These are phyloP conservation scores for Sarocladium kiliense DNA, from an alignment of 2,329 filamentous ascomycete genomes.

Conservation along the genomic window DNA sequence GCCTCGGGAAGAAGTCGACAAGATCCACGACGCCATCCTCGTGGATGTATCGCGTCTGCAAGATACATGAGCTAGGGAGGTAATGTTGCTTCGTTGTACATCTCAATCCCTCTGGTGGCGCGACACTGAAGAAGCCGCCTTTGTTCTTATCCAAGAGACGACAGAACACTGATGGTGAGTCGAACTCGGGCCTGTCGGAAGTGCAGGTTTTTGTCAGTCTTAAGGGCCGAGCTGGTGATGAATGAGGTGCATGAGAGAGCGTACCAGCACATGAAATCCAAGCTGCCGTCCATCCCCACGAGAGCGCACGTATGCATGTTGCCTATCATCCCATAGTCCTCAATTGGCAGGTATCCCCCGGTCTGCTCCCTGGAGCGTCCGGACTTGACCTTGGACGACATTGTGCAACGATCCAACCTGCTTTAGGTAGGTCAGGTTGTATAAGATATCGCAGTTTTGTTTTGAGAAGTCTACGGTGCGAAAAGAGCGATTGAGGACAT, in stretches of 20 bases:
- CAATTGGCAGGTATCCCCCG: conserved; percentile 56
- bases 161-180: conserved; percentile 72
- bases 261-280: conserved; percentile 76
- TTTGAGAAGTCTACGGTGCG: too few relatives aligned
- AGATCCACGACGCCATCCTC: conserved; percentile 70
- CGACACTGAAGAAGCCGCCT: conserved; percentile 67
- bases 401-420: neutral
- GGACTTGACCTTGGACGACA: conserved; percentile 23
- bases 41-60: conserved; percentile 73
- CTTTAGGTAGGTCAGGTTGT: too few relatives aligned
- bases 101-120: conserved; percentile 42
- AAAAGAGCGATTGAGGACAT: neutral
- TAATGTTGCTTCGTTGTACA: conserved; percentile 75
- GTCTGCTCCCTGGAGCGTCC: conserved; percentile 27
- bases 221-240: neutral
- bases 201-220: conserved; percentile 1
- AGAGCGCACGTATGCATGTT: conserved; percentile 76
- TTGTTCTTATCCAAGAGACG: conserved; percentile 69
- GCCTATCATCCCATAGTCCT: conserved; percentile 75
- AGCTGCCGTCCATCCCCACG: conserved; percentile 66
- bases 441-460: too few relatives aligned
- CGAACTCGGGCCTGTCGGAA: conserved; percentile 62
- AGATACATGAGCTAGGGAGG: conserved; percentile 67
- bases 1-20: conserved; percentile 71
- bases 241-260: conserved; percentile 15